Evolutionary conservation across 2,329 filamentous ascomycete genomes (phyloP).

Genomic region (Colletotrichum cereale): DNA sequence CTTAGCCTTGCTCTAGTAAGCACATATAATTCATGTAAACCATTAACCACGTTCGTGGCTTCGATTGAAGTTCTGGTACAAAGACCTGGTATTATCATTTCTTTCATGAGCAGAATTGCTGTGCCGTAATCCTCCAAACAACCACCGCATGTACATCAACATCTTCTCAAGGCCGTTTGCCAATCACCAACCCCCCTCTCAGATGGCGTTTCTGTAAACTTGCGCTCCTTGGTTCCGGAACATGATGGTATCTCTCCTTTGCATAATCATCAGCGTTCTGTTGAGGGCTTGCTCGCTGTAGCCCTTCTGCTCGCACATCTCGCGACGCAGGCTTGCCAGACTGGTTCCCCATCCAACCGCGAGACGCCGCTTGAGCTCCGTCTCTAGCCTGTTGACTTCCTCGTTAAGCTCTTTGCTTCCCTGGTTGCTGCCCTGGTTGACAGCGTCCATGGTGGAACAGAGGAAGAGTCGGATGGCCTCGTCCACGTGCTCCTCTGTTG

Average conservation of each 20-base stretch:
- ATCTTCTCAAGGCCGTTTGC: background rate
- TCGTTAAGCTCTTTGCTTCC: slow-evolving; percentile 92
- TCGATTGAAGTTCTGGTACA: background rate
- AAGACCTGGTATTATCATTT: slow-evolving; percentile 31
- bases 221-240: slow-evolving; percentile 82
- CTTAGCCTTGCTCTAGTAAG: background rate
- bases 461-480: slow-evolving; percentile 98
- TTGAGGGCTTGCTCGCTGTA: slow-evolving; percentile 91
- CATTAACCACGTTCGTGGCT: background rate
- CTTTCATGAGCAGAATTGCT: slow-evolving; percentile 35
- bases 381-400: slow-evolving; percentile 87
- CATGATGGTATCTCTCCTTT: slow-evolving; percentile 87
- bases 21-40: background rate
- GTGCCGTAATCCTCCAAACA: slow-evolving; percentile 13
- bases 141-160: background rate
- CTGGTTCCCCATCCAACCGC: slow-evolving; percentile 97
- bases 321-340: slow-evolving; percentile 84
- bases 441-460: slow-evolving; percentile 97
- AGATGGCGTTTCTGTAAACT: slow-evolving; percentile 80
- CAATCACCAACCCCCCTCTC: slow-evolving; percentile 38
- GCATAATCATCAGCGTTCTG: slow-evolving; percentile 85
- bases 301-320: slow-evolving; percentile 92
- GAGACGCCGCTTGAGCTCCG: slow-evolving; percentile 86
- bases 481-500: slow-evolving; percentile 92
- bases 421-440: slow-evolving; percentile 87